Evolutionary conservation across 805 yeast species (phyloP).

Genomic region (Huiozyma naganishii): DNA sequence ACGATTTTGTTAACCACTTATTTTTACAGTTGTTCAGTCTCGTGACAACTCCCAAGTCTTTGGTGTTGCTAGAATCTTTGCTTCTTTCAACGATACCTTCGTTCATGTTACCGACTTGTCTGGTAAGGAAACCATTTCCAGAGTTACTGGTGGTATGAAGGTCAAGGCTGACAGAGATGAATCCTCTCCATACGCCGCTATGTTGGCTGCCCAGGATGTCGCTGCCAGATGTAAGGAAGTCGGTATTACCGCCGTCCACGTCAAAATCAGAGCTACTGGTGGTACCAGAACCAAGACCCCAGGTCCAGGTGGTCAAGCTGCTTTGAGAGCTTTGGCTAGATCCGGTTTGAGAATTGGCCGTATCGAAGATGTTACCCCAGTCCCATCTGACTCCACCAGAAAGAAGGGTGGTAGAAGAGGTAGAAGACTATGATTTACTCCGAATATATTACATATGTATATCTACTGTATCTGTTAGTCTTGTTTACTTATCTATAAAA

Average conservation of each 20-base stretch:
- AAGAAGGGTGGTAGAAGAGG: conserved; percentile 99
- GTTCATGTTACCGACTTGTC: conserved; percentile 99
- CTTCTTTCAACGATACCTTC: conserved; percentile 99
- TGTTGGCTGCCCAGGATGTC: conserved; percentile 99
- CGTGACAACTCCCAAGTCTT: conserved; percentile 97
- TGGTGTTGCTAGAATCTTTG: conserved; percentile 99
- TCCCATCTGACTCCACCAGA: conserved; percentile 99
- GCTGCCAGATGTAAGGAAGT: conserved; percentile 99
- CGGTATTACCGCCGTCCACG: conserved; percentile 98
- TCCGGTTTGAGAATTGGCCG: conserved; percentile 99
- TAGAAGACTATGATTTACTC: conserved; percentile 81
- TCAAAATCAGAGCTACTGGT: conserved; percentile 99
- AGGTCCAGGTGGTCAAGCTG: conserved; percentile 99
- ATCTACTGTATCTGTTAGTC: background rate
- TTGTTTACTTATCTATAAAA: background rate
- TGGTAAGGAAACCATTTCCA: conserved; percentile 99
- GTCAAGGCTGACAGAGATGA: conserved; percentile 99
- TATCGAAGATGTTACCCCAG: conserved; percentile 99
- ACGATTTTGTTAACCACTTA: background rate
- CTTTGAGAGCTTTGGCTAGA: conserved; percentile 98
- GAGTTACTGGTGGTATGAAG: conserved; percentile 99
- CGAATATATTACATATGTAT: background rate
- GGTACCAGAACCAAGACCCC: conserved; percentile 99
- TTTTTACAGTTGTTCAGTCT: conserved; percentile 41
- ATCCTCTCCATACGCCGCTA: conserved; percentile 99